Conservation (phyloP, 2,329 filamentous ascomycete genomes). For the Ophiocordyceps camponoti-saundersi region DNA sequence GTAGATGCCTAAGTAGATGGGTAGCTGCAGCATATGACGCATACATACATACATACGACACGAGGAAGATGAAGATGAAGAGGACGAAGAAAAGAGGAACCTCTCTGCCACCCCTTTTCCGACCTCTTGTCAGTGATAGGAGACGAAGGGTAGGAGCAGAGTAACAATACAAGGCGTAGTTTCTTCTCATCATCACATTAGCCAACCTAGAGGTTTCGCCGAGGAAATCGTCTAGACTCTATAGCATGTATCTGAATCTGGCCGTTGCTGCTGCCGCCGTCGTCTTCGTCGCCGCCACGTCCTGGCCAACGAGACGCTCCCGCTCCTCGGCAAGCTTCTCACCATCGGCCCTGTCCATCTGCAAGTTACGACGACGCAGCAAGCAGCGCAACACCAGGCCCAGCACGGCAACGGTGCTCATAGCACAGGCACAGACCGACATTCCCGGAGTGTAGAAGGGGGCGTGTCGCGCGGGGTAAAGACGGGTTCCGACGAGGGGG, state of each 20-base stretch:
- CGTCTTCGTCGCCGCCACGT: slow-evolving; percentile 6
- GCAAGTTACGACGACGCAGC: slow-evolving; percentile 32
- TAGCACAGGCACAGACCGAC: slow-evolving; percentile 42
- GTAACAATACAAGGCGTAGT: background rate
- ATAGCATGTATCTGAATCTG: slow-evolving; percentile 31
- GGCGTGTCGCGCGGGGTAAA: slow-evolving; percentile 43
- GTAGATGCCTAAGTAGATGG: too few relatives aligned
- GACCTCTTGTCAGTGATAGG: too few relatives aligned
- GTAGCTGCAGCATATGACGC: too few relatives aligned
- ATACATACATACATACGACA: too few relatives aligned
- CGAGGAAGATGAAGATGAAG: too few relatives aligned
- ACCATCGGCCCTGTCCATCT: slow-evolving; percentile 18
- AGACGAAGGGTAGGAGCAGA: background rate
- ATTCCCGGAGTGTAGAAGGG: slow-evolving; percentile 49
- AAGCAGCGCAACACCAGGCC: slow-evolving; percentile 36
- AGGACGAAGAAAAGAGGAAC: too few relatives aligned
- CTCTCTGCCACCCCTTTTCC: too few relatives aligned
- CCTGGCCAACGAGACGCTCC: slow-evolving; percentile 20
- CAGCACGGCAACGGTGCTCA: slow-evolving; percentile 41
- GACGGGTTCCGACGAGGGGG: slow-evolving; percentile 48
- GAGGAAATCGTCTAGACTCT: slow-evolving; percentile 8
- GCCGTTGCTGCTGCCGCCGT: slow-evolving; percentile 3
- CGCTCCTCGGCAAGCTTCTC: slow-evolving; percentile 15
- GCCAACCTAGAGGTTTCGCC: background rate
- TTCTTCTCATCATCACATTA: background rate